Base-by-base conservation (phyloP, 805 yeast species). In the Schizosaccharomyces octosporus region DNA sequence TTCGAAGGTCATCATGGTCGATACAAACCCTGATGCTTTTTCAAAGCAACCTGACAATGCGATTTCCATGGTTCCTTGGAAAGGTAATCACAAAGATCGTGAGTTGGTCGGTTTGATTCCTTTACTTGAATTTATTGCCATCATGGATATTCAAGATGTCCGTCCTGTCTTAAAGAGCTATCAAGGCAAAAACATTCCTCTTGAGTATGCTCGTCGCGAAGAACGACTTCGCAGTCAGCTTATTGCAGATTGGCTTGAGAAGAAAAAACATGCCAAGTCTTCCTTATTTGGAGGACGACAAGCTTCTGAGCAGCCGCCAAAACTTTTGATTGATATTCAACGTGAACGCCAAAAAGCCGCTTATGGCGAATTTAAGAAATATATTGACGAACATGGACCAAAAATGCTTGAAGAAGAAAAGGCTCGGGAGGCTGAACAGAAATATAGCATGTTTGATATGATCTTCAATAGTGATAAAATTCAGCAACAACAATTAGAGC, bases 11-110 rank as follows among this genome's bases (percentile, higher is more conserved):
- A 74, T 94, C 62, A 79, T 85, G 63, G 73, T 93, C 63, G 98
- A 94, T 70, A 81, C 84, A 51, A 81, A 84, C 67, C 81, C 80
- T 55, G 85, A 82, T 55, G 77, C 85, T 48, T 83, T 80, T 68
- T 77, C 84, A 55, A 71, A 86, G 72, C 97, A 90, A 75, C 96
- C 96, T 2, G 96, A 89, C 67, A 93, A 93, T 72, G 90, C 95
- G n/a, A 80, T 93, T 65, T 82, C 87, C 63, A 74, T 87, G 72
- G 77, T 81, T 65, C 81, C 84, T 64, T 93, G 98, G 98, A 79
- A 78, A 62, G 99, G 99, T 65, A 74, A 75, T 64, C 78, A 85
- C 42, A 95, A 86, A 69, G 96, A 90, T 72, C 76, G 78, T 62
- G 78, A 73, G 64, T 78, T 93, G 68, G 77, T 93, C 66, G 78